Evolutionary conservation across 2,329 filamentous ascomycete genomes (phyloP).

Genomic region (Alternaria alternata): DNA sequence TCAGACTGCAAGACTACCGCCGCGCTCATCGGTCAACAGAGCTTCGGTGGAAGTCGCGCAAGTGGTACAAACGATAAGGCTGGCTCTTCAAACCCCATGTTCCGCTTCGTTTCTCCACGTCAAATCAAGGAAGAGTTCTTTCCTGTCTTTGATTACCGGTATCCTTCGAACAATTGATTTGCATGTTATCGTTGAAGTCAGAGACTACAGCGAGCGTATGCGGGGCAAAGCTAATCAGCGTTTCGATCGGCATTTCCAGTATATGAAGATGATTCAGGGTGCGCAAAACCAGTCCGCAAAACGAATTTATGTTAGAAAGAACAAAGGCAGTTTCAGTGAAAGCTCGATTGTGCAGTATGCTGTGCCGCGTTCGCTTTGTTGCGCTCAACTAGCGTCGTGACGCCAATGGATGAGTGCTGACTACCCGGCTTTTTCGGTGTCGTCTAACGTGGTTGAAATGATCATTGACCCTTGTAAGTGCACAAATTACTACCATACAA

Average conservation of each 20-base stretch:
- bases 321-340: neutral
- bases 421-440: too few relatives aligned
- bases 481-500: too few relatives aligned
- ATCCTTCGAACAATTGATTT: conserved; percentile 57
- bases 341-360: neutral
- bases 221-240: neutral
- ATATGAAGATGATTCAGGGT: neutral
- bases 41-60: conserved; percentile 61
- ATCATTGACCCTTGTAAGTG: too few relatives aligned
- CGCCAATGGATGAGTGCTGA: too few relatives aligned
- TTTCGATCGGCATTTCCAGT: neutral
- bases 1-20: conserved; percentile 40
- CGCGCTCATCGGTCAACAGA: conserved; percentile 57
- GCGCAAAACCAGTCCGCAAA: neutral
- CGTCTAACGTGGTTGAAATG: too few relatives aligned
- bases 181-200: neutral
- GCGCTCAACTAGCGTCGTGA: neutral
- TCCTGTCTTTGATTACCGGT: conserved; percentile 55
- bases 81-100: conserved; percentile 59
- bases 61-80: conserved; percentile 66
- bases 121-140: conserved; percentile 64
- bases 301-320: neutral
- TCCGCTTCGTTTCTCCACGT: conserved; percentile 62
- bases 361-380: neutral
- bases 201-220: neutral